Conservation (phyloP, 2,329 filamentous ascomycete species). For the Neurospora crassa region DNA sequence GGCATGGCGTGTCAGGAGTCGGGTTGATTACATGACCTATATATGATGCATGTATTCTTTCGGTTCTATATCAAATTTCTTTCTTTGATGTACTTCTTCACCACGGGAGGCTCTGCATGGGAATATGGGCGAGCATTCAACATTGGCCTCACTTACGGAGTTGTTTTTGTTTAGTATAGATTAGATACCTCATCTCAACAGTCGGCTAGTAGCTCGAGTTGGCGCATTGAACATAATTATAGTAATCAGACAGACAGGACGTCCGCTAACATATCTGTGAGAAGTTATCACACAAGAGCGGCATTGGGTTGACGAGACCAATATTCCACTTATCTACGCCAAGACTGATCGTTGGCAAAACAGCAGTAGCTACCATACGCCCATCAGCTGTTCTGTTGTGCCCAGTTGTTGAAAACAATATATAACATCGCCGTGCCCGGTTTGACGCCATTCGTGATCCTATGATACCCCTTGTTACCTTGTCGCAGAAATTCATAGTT, state of each 20-base stretch:
- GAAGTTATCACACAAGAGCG: background rate
- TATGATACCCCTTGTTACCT: background rate
- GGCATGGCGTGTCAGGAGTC: background rate
- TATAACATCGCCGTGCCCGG: background rate
- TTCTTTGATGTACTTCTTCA: background rate
- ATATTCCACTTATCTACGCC: background rate
- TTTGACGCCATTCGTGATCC: background rate
- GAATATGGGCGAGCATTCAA: slow-evolving; percentile 17
- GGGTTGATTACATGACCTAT: background rate
- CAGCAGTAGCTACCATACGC: background rate
- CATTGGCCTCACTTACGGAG: slow-evolving; percentile 15
- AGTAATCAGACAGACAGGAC: background rate
- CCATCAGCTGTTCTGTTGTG: background rate
- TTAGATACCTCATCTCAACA: slow-evolving; percentile 4
- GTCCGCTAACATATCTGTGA: background rate
- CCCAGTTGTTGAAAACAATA: background rate
- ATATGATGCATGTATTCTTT: background rate
- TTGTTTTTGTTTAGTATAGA: slow-evolving; percentile 1
- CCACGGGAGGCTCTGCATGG: slow-evolving; percentile 5
- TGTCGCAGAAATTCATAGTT: background rate
- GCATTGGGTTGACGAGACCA: background rate
- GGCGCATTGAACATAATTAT: background rate
- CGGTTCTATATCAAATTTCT: background rate
- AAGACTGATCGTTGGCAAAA: background rate
- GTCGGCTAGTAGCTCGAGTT: background rate